A percentile compares a stretch with the other conserved stretches of the same genome.
phyloP scores from a whole-genome alignment of 257 asterid genomes.

The Scutellaria minor region DNA sequence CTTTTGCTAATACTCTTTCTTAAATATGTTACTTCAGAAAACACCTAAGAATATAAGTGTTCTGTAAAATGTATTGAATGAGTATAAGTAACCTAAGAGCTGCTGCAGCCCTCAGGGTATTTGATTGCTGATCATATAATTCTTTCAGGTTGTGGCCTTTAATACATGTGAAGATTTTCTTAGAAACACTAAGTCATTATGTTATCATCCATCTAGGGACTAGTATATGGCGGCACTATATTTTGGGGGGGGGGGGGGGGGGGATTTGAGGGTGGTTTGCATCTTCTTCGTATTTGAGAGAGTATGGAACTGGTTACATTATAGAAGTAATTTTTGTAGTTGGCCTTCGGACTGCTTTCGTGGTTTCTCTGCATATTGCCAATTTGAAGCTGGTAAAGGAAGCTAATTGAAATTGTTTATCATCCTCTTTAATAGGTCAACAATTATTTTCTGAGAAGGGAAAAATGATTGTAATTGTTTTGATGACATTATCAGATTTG shows the following conservation, averaged over 20 bases:
- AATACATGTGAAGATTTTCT: neutral
- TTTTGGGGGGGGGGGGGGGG: too few relatives aligned
- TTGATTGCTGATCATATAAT: constrained; percentile 1
- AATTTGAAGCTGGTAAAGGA: neutral
- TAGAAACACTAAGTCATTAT: neutral
- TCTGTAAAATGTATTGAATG: neutral
- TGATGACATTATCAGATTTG: neutral
- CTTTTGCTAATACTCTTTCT: neutral
- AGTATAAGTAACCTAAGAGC: neutral
- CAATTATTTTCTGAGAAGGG: constrained; percentile 8
- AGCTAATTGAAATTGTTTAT: neutral
- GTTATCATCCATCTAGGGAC: neutral
- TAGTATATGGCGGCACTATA: neutral
- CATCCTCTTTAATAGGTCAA: constrained; percentile 3
- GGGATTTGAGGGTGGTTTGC: neutral
- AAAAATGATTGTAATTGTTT: neutral
- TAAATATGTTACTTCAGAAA: neutral
- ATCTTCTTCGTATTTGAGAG: neutral
- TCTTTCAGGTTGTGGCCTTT: neutral
- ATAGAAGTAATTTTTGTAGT: too few relatives aligned
- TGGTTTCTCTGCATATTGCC: neutral
- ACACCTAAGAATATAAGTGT: neutral
- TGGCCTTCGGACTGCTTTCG: constrained; percentile 15
- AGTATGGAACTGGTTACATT: neutral
- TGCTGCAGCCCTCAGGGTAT: neutral